These are phyloP conservation scores for Chalaropsis thielavioides DNA, from an alignment of 2,329 filamentous ascomycete genomes.

Conservation along the genomic window DNA sequence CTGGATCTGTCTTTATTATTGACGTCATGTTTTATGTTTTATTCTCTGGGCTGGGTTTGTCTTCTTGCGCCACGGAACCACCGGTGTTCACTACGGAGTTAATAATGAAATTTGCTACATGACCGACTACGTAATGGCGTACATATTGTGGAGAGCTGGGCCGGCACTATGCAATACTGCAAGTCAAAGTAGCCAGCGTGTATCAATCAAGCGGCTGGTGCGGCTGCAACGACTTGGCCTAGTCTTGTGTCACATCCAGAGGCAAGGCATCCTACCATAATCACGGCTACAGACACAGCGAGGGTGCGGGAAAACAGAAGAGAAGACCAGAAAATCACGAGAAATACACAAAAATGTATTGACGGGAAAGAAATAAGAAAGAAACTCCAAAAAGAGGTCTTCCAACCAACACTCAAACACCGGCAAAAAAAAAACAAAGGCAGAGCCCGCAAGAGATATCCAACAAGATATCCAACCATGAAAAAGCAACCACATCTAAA, in stretches of 20 bases:
- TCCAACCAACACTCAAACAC: not conserved
- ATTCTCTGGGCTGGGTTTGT: not conserved
- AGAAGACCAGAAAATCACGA: conserved; percentile 13
- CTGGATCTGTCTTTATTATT: not conserved
- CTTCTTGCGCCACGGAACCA: not conserved
- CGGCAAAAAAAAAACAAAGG: not conserved
- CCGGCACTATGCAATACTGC: not conserved
- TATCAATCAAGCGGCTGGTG: not conserved
- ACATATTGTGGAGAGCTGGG: not conserved
- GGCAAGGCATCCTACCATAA: no score
- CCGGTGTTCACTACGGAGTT: conserved; percentile 1
- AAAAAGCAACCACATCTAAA: not conserved
- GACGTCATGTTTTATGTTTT: not conserved
- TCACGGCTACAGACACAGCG: not conserved
- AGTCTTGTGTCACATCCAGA: no score
- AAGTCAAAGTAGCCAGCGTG: not conserved
- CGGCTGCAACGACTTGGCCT: no score
- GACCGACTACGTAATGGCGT: not conserved
- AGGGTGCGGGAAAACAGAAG: not conserved
- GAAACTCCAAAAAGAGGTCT: not conserved
- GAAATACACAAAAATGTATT: conserved; percentile 16
- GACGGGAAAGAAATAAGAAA: not conserved
- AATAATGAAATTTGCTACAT: not conserved
- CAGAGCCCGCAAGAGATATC: not conserved
- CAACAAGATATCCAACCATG: not conserved